A percentile compares a stretch with the other conserved stretches of the same genome.
Conservation (phyloP, 1,284 basidiomycete species). For the Austroboletus niveus region DNA sequence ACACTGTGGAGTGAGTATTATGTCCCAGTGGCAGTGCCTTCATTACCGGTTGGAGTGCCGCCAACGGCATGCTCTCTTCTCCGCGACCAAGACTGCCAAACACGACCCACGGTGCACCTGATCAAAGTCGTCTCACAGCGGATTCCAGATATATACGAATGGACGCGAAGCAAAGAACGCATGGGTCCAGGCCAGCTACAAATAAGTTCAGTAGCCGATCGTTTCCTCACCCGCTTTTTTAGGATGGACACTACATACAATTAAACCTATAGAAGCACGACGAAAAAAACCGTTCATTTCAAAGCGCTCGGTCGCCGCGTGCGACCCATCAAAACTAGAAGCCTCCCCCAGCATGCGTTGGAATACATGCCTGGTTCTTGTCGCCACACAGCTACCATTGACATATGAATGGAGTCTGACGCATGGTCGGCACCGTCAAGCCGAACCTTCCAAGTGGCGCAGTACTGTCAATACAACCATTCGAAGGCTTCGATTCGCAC, state of each 20-base stretch:
- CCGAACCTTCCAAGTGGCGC: neutral
- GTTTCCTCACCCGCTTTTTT: neutral
- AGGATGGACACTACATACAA: neutral
- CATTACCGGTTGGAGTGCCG: conserved; percentile 1
- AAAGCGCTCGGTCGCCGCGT: neutral
- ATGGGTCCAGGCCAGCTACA: conserved; percentile 1
- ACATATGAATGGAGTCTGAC: neutral
- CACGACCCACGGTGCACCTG: too few relatives aligned
- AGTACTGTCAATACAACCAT: conserved; percentile 2
- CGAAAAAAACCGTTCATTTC: neutral
- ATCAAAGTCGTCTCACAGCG: neutral
- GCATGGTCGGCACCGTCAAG: conserved; percentile 1
- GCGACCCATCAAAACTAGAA: neutral
- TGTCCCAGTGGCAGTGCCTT: neutral
- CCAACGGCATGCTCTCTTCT: conserved; percentile 2
- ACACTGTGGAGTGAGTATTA: conserved; percentile 19
- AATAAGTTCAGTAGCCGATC: neutral
- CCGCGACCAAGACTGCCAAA: neutral
- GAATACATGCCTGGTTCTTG: conserved; percentile 13
- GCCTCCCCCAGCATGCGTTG: neutral
- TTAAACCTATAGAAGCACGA: too few relatives aligned
- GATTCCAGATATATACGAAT: conserved; percentile 7
- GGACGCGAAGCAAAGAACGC: neutral
- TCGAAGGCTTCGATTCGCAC: neutral
- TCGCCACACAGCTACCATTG: conserved; percentile 3